Conservation (phyloP, 192 early-diverging fungal species). For the Spizellomyces punctatus region DNA sequence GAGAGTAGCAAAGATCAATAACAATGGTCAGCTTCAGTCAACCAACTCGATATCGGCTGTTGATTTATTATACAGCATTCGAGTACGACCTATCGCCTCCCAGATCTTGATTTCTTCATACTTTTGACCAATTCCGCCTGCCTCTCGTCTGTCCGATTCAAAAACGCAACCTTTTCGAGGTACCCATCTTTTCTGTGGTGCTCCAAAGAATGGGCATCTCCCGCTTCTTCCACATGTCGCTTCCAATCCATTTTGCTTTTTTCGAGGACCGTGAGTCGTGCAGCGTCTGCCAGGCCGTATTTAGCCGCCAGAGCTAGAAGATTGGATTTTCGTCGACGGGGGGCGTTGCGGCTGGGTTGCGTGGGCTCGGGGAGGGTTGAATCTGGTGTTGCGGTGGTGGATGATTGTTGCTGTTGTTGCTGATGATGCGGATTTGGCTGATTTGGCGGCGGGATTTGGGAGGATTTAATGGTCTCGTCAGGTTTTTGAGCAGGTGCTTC, state of each 20-base stretch:
- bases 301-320: slow-evolving; percentile 25
- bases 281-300: slow-evolving; percentile 45
- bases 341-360: neutral
- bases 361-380: slow-evolving; percentile 3
- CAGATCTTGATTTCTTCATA: slow-evolving; percentile 10
- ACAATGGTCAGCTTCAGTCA: too few species aligned
- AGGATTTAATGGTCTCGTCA: neutral
- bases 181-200: slow-evolving; percentile 73
- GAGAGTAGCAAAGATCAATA: too few species aligned
- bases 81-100: too few species aligned
- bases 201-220: slow-evolving; percentile 64
- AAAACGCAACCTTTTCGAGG: slow-evolving; percentile 71
- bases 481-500: neutral
- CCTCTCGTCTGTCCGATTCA: slow-evolving; percentile 65
- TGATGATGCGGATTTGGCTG: neutral
- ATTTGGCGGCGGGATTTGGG: neutral
- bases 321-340: slow-evolving; percentile 16
- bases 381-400: neutral
- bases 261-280: slow-evolving; percentile 71
- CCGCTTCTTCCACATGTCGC: slow-evolving; percentile 61
- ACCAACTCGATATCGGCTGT: too few species aligned
- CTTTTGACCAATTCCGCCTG: slow-evolving; percentile 53
- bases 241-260: slow-evolving; percentile 74
- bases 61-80: too few species aligned
- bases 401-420: neutral